Conservation (phyloP, 805 yeast genomes). For the Ogataea dorogensis region DNA sequence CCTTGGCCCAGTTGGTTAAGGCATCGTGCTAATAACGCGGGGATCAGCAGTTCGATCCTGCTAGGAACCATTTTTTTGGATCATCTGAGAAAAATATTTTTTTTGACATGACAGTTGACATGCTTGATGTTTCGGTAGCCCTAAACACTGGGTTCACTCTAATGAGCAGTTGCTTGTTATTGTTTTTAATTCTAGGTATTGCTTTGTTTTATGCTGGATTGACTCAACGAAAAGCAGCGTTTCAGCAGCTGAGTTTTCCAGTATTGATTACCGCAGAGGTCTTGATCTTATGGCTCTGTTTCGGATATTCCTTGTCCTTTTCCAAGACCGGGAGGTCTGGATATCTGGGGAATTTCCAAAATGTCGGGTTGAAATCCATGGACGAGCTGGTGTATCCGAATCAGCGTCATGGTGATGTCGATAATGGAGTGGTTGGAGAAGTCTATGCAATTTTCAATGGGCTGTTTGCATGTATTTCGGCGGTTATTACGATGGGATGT, state of each 20-base stretch:
- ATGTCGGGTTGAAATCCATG: slow-evolving; percentile 71
- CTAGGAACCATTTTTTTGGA: slow-evolving; percentile 65
- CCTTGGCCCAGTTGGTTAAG: slow-evolving; percentile 46
- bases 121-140: slow-evolving; percentile 3
- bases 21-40: slow-evolving; percentile 45
- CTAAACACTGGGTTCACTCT: slow-evolving; percentile 40
- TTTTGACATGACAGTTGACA: slow-evolving; percentile 2
- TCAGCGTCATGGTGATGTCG: slow-evolving; percentile 3
- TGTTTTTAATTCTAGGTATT: slow-evolving; percentile 85
- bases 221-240: slow-evolving; percentile 76
- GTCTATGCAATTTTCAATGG: slow-evolving; percentile 77
- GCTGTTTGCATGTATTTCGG: slow-evolving; percentile 78
- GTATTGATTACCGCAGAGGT: slow-evolving; percentile 66
- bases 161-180: slow-evolving; percentile 55
- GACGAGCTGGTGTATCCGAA: slow-evolving; percentile 12
- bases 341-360: slow-evolving; percentile 74
- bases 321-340: slow-evolving; percentile 59
- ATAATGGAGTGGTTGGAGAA: slow-evolving; percentile 49
- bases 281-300: slow-evolving; percentile 82
- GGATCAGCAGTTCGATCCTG: slow-evolving; percentile 87
- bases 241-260: slow-evolving; percentile 74
- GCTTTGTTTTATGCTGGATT: slow-evolving; percentile 84
- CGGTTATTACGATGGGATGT: slow-evolving; percentile 83
- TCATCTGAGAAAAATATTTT: not conserved
- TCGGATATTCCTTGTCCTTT: slow-evolving; percentile 88